phyloP scores from a whole-genome alignment of 257 asterid species.

The Prunella vulgaris region DNA sequence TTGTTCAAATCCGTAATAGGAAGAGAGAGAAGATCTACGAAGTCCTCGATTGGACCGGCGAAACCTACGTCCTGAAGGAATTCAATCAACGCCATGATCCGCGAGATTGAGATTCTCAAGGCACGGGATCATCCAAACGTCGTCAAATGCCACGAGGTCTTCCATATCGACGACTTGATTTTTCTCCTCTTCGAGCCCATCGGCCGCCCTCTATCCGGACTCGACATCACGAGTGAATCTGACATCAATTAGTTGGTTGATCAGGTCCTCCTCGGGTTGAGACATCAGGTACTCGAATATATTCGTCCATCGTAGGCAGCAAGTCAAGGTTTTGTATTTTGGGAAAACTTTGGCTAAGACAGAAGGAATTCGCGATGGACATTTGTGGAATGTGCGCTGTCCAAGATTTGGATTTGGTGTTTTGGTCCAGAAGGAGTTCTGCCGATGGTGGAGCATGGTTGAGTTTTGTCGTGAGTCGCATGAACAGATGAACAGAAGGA shows the following conservation, averaged over 20 bases:
- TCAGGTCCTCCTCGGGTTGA: conserved; percentile 21
- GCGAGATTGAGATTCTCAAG: conserved; percentile 12
- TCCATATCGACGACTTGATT: neutral
- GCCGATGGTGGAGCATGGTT: neutral
- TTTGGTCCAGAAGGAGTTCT: neutral
- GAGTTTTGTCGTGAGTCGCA: conserved; percentile 22
- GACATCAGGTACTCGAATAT: conserved; percentile 15
- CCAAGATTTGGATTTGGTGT: neutral
- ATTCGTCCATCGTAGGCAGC: neutral
- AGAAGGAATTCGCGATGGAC: neutral
- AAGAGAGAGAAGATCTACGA: too few relatives aligned
- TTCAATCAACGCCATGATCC: neutral
- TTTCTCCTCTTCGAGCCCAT: conserved; percentile 24
- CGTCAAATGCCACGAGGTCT: conserved; percentile 9
- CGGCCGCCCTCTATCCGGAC: neutral
- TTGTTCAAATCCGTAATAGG: too few relatives aligned
- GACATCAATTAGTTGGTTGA: neutral
- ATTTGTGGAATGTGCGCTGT: conserved; percentile 8
- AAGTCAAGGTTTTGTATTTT: conserved; percentile 23
- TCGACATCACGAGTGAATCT: too few relatives aligned
- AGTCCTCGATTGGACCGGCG: too few relatives aligned
- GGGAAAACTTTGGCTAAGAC: conserved; percentile 14
- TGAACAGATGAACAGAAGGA: conserved; percentile 21
- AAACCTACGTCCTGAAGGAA: too few relatives aligned
- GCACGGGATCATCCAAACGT: conserved; percentile 22